Base-by-base conservation (phyloP, 768 basidiomycete genomes). In the Lactifluus hygrophoroides region DNA sequence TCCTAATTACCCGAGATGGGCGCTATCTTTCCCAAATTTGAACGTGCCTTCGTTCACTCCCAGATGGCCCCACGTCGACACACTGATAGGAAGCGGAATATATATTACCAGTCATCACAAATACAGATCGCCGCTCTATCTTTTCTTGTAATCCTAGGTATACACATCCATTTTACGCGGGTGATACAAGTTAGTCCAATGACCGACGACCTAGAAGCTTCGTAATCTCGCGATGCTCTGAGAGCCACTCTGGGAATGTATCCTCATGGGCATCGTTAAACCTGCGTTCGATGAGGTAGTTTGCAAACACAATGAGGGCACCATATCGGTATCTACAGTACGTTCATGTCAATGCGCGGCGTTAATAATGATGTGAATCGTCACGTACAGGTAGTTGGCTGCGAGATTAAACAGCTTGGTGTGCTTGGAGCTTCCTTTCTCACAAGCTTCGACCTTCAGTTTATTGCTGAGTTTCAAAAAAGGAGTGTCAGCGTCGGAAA, bases 271-370 rank as follows among this genome's bases (percentile, higher is more conserved):
- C 73, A 32, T 73, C 72, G 64, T 74, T 74, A 61, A 74, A 73
- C 49, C 71, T 69, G 62, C 68, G 70, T 71, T 95, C 93, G 52
- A 98, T 84, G 64, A 98, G 77, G 70, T 95, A 98, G 69, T 96
- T 94, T 48, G 96, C 88, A 58, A 99, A 90, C 5, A 91, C 91
- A 65, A 98, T 95, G 34, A 96, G 76, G 3, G 90, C 85, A 7
- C 89, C 95, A 67, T 98, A 96, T 62, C 87, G 86, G 69, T 88
- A 90, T 60, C 88, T 90, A 59, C n/a, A n/a, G n/a, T n/a, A n/a
- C 46, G 23, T 21, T 23, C 17, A 14, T 28, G 54, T 59, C 46
- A 61, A 68, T 30, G 16, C 25, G 13, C 7, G 13, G 21, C 28
- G 6, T 25, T 34, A 8, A 3, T 27, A 21, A 35, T 14, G 8